A percentile compares a stretch with the other conserved stretches of the same genome.
Evolutionary conservation across 108 stramenopile genomes (phyloP).

Genomic region (Stephanodiscus triporus): DNA sequence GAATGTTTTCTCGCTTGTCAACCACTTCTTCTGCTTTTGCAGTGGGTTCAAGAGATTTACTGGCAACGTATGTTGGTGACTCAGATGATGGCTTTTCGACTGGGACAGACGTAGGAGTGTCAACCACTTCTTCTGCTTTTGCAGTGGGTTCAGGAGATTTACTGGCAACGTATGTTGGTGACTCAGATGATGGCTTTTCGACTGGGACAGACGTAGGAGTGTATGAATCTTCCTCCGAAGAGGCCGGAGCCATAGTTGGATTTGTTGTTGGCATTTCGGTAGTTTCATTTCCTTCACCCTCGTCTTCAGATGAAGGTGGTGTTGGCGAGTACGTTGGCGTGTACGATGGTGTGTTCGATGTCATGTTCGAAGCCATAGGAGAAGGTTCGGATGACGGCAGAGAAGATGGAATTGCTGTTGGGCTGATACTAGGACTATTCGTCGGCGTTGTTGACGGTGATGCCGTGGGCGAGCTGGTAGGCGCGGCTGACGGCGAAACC

Average conservation of each 20-base stretch:
- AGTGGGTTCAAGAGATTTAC: background rate
- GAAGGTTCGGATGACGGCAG: background rate
- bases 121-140: no score
- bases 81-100: background rate
- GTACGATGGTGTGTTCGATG: background rate
- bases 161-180: background rate
- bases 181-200: background rate
- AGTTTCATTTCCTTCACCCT: background rate
- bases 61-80: background rate
- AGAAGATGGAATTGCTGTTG: background rate
- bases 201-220: background rate
- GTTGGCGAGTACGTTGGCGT: background rate
- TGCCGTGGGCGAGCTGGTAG: background rate
- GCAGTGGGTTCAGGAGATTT: background rate
- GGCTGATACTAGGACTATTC: background rate
- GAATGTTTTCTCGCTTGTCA: constrained; percentile 17
- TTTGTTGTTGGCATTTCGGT: background rate
- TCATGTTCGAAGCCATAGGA: background rate
- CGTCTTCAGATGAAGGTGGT: background rate
- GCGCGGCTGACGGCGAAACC: constrained; percentile 10
- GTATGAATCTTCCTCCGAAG: no score
- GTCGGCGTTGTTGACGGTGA: constrained; percentile 9
- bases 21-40: background rate
- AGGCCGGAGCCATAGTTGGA: background rate
- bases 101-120: background rate